Evolutionary conservation across 441 rosid species (phyloP).

Genomic region (Populus hybrid): DNA sequence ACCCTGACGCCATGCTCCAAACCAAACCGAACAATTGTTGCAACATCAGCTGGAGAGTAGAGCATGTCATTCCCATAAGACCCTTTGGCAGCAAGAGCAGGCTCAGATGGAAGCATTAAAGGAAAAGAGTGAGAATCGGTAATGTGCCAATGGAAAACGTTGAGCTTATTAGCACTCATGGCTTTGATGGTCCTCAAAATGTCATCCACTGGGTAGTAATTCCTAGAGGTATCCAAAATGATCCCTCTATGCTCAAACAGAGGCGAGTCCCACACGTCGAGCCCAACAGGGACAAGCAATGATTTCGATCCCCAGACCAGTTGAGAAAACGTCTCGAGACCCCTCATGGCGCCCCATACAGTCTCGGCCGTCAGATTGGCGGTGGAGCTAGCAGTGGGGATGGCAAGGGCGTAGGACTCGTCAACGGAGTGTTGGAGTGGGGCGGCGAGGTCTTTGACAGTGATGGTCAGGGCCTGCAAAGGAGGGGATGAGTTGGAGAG

Average conservation of each 20-base stretch:
- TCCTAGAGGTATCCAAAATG: conserved; percentile 76
- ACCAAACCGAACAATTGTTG: conserved; percentile 51
- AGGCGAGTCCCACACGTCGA: conserved; percentile 49
- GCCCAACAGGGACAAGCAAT: conserved; percentile 38
- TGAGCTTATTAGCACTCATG: conserved; percentile 78
- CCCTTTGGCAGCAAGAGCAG: conserved; percentile 67
- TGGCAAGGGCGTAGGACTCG: conserved; percentile 58
- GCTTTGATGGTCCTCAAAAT: conserved; percentile 62
- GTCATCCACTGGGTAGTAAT: conserved; percentile 65
- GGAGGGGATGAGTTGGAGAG: conserved; percentile 33
- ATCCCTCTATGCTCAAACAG: conserved; percentile 68
- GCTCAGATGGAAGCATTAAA: conserved; percentile 67
- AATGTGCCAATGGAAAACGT: conserved; percentile 90
- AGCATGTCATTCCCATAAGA: conserved; percentile 65
- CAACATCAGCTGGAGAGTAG: conserved; percentile 62
- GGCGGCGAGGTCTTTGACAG: conserved; percentile 40
- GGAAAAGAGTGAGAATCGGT: conserved; percentile 91
- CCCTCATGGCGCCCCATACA: conserved; percentile 86
- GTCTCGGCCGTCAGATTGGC: conserved; percentile 53
- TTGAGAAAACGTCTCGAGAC: conserved; percentile 86
- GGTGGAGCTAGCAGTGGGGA: conserved; percentile 32
- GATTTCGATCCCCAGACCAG: conserved; percentile 58
- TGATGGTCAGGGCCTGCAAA: conserved; percentile 38
- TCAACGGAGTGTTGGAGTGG: conserved; percentile 65
- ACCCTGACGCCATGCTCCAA: conserved; percentile 79